Evolutionary conservation across 1,284 basidiomycete genomes (phyloP), one percentile per base, ranked within the genome.

Genomic region (Cystobasidiaceae sp.): DNA sequence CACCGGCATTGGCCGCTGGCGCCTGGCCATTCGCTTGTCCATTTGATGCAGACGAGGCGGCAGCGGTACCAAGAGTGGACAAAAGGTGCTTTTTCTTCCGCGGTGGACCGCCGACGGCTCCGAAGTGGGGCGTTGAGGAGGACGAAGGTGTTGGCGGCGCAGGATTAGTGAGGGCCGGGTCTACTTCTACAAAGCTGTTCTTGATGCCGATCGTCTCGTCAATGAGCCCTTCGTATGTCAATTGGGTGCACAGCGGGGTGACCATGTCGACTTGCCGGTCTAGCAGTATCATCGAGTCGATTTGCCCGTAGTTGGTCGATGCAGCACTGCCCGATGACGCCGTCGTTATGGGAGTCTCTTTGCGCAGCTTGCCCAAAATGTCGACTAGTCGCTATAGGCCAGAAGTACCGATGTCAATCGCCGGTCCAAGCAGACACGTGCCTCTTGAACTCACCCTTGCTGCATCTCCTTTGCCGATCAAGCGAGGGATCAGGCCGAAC

Each of bases 161-260:
- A 6, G 75, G 75, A 27, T 74, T 82, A 30, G 94, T 78, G 1
- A 97, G 79, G 32, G 86, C 85, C 48, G 86, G 82, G 44, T 96
- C 93, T 15, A 97, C 81, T 74, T 97, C 93, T 56, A 94, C 86
- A 73, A 55, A 64, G 27, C 49, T 54, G 72, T 96, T 91, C 76
- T 84, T 87, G 69, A 98, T 87, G 1, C 90, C 90, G 48, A 97
- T 80, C 44, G 92, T 80, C 75, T 98, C 96, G 73, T 98, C 94
- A n/a, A 97, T 82, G 45, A 99, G 85, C 17, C 96, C 96, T 75
- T 97, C 88, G 73, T 97, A 99, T 0, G 96, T 99, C 60, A 98
- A 80, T 74, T 98, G 94, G 0, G 94, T 98, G 49, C 94, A 85
- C 59, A 98, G 81, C 0, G 94, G 93, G 0, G 94, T 97, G 58